Evolutionary conservation across 768 basidiomycete genomes (phyloP).

Genomic region (Suillus subalutaceus): DNA sequence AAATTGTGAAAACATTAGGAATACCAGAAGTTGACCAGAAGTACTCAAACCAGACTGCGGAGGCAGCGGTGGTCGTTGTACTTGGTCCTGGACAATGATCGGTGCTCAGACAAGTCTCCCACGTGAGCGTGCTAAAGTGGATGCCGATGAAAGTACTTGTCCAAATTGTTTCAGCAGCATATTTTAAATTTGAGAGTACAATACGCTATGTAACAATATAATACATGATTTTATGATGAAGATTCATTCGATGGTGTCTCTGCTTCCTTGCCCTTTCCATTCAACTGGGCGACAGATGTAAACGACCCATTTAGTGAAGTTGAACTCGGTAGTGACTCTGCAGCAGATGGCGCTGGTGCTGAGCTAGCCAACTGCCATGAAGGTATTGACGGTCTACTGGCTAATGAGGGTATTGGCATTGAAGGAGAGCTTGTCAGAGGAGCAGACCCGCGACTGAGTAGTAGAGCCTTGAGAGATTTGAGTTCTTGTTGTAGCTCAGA

Average conservation of each 20-base stretch:
- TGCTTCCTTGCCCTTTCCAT: constrained; percentile 65
- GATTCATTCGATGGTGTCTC: constrained; percentile 27
- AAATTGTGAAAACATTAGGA: constrained; percentile 73
- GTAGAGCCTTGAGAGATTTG: constrained; percentile 88
- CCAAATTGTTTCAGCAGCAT: not conserved
- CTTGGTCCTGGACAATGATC: not conserved
- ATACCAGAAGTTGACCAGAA: not conserved
- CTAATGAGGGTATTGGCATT: constrained; percentile 50
- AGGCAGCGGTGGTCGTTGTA: not conserved
- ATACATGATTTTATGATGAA: constrained; percentile 16
- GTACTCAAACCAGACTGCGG: constrained; percentile 2
- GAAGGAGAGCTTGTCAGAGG: constrained; percentile 49
- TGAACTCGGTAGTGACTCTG: constrained; percentile 20
- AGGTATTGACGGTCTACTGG: constrained; percentile 77
- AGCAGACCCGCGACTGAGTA: constrained; percentile 71
- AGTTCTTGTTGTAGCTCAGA: constrained; percentile 91
- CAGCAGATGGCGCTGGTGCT: constrained; percentile 23
- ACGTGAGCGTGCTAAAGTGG: not conserved
- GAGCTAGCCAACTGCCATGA: constrained; percentile 82
- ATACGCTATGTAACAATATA: not conserved
- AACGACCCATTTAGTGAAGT: constrained; percentile 18
- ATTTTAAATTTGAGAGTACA: not conserved
- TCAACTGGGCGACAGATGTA: constrained; percentile 27
- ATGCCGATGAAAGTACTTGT: not conserved
- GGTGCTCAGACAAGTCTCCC: constrained; percentile 5